Evolutionary conservation across 371 early-diverging fungal genomes (phyloP), one percentile per base, ranked within the genome.

Genomic region (Zopfochytrium polystomum): DNA sequence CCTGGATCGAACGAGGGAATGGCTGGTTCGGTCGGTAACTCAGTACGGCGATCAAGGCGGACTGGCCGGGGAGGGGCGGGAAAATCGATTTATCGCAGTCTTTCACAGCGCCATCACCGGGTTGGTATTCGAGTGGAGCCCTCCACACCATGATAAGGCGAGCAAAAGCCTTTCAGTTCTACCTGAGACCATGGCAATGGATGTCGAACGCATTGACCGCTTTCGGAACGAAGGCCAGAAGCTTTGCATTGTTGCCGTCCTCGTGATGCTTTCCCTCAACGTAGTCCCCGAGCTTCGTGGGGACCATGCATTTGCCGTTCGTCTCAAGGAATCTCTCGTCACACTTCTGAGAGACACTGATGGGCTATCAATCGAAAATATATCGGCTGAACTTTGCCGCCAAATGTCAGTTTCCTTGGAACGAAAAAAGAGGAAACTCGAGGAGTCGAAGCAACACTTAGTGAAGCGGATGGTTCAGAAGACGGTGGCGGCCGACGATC

Each of bases 141-240:
- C n/a, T n/a, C n/a, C n/a, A n/a, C n/a, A n/a, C n/a, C n/a, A n/a
- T n/a, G n/a, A n/a, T n/a, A n/a, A n/a, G n/a, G n/a, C n/a, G n/a
- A n/a, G n/a, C n/a, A n/a, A n/a, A n/a, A n/a, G n/a, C n/a, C n/a
- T n/a, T n/a, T n/a, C n/a, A n/a, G n/a, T n/a, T n/a, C n/a, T 87
- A 25, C 87, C 91, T 2, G 91, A 91, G 61, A 89, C 90, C 0
- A 59, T 89, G 5, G n/a, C 61, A 3, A 52, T 89, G 58, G 91
- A 91, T 59, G 78, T 77, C 1, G 75, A 78, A 13, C 80, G 89
- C 0, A 59, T 91, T 35, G 65, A 58, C 32, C 72, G 61, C 1
- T 82, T 79, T 56, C 88, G 88, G 67, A 87, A 87, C 60, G 85
- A 86, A 57, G 67, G 75, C 0, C 87, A 89, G 58, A 79, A 81